Conservation (phyloP, 139 green algal genomes). For the Chlorella sp. region DNA sequence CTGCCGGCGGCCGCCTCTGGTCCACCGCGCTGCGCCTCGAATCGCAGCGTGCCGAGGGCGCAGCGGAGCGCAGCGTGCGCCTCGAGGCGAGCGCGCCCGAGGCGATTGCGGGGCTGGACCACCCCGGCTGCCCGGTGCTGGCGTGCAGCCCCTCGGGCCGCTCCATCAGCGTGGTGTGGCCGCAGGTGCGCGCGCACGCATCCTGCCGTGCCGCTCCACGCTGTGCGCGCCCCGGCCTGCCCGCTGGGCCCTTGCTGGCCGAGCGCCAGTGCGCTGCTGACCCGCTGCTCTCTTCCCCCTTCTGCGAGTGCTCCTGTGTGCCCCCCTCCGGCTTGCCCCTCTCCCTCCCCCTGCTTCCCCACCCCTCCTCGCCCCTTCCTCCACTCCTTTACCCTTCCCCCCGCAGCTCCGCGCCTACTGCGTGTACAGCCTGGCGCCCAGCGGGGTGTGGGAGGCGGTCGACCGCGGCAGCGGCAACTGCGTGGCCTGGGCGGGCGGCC, state of each 20-base stretch:
- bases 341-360: too few relatives aligned
- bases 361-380: too few relatives aligned
- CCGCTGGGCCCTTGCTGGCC: too few relatives aligned
- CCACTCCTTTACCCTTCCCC: too few relatives aligned
- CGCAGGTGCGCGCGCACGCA: too few relatives aligned
- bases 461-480: slow-evolving; percentile 20
- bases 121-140: slow-evolving; percentile 24
- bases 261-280: too few relatives aligned
- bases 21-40: slow-evolving; percentile 39
- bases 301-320: too few relatives aligned
- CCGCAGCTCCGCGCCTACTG: slow-evolving; percentile 22
- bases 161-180: slow-evolving; percentile 34
- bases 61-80: slow-evolving; percentile 19
- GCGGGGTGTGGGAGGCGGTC: slow-evolving; percentile 33
- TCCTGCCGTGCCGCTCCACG: too few relatives aligned
- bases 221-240: too few relatives aligned
- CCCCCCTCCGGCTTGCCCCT: too few relatives aligned
- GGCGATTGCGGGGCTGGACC: slow-evolving; percentile 29
- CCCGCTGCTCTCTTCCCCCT: too few relatives aligned
- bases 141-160: slow-evolving; percentile 24
- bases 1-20: slow-evolving; percentile 15
- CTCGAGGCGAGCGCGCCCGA: slow-evolving; percentile 12
- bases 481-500: not conserved
- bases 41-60: slow-evolving; percentile 4
- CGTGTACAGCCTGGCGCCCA: slow-evolving; percentile 28